Conservation (phyloP, 352 stramenopile species). For the Plasmopara muralis region DNA sequence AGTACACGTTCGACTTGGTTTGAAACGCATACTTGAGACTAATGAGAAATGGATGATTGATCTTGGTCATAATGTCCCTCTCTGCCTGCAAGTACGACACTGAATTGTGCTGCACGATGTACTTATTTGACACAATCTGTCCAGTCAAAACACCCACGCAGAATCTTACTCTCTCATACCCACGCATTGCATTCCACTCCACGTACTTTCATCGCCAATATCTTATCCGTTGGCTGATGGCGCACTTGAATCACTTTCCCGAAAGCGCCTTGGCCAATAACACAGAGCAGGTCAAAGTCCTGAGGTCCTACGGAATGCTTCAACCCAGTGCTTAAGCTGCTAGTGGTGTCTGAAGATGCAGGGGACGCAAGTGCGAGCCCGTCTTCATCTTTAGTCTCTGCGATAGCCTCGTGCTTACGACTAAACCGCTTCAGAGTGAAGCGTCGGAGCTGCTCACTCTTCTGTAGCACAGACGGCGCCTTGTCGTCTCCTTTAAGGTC, state of each 20-base stretch:
- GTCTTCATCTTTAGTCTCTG: conserved; percentile 22
- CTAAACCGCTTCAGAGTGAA: conserved; percentile 30
- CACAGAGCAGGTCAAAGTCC: conserved; percentile 77
- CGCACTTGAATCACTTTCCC: conserved; percentile 85
- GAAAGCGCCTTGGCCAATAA: conserved; percentile 80
- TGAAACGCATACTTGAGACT: conserved; percentile 78
- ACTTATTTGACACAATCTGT: conserved; percentile 81
- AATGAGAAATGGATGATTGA: conserved; percentile 80
- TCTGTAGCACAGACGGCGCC: not conserved
- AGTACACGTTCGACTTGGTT: conserved; percentile 71
- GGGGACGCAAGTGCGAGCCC: not conserved
- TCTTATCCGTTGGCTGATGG: conserved; percentile 61
- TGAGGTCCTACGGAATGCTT: conserved; percentile 42
- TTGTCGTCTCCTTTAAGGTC: conserved; percentile 19
- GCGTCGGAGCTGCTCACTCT: conserved; percentile 9
- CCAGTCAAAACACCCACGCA: conserved; percentile 2
- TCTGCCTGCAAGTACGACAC: conserved; percentile 72
- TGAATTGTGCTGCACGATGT: conserved; percentile 81
- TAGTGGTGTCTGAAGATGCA: conserved; percentile 9
- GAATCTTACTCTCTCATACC: not conserved
- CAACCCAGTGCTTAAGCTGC: conserved; percentile 11
- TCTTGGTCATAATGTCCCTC: conserved; percentile 84
- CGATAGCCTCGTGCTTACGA: conserved; percentile 21
- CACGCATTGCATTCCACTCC: not conserved
- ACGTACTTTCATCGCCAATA: conserved; percentile 79